These are phyloP conservation scores for Hypoxylon crocopeplum DNA, from an alignment of 495 filamentous ascomycete species.

Conservation along the genomic window DNA sequence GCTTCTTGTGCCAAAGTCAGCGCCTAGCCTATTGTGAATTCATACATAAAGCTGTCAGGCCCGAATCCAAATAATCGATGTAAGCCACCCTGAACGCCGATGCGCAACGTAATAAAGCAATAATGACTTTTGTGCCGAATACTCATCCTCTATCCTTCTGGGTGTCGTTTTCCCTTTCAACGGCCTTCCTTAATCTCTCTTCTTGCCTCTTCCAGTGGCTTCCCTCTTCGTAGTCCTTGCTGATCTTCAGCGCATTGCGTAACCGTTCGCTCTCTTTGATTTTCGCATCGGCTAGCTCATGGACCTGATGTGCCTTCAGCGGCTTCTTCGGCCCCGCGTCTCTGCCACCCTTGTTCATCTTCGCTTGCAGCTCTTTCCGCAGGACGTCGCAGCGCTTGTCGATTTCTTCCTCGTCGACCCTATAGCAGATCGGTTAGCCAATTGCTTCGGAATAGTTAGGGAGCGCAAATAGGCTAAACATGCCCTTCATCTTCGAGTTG, in stretches of 20 bases:
- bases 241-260: slow-evolving; percentile 86
- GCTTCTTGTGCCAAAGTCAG: not conserved
- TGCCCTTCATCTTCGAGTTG: slow-evolving; percentile 86
- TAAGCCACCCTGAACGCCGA: slow-evolving; percentile 24
- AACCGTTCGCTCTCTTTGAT: slow-evolving; percentile 93
- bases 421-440: slow-evolving; percentile 34
- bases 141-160: slow-evolving; percentile 35
- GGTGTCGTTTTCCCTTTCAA: slow-evolving; percentile 54
- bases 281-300: slow-evolving; percentile 95
- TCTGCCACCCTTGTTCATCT: slow-evolving; percentile 51
- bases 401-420: slow-evolving; percentile 81
- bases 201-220: slow-evolving; percentile 75
- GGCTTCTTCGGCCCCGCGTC: slow-evolving; percentile 53
- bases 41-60: not conserved
- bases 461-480: slow-evolving; percentile 29
- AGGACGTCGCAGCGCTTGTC: slow-evolving; percentile 69
- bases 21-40: not conserved
- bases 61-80: not conserved
- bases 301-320: slow-evolving; percentile 91
- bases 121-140: not conserved
- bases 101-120: slow-evolving; percentile 2
- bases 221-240: slow-evolving; percentile 86
- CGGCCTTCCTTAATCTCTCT: slow-evolving; percentile 68
- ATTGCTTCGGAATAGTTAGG: not conserved
- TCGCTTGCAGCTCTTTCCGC: slow-evolving; percentile 66